Conservation (phyloP, 2,329 filamentous ascomycete genomes). For the Penicillium sp. region DNA sequence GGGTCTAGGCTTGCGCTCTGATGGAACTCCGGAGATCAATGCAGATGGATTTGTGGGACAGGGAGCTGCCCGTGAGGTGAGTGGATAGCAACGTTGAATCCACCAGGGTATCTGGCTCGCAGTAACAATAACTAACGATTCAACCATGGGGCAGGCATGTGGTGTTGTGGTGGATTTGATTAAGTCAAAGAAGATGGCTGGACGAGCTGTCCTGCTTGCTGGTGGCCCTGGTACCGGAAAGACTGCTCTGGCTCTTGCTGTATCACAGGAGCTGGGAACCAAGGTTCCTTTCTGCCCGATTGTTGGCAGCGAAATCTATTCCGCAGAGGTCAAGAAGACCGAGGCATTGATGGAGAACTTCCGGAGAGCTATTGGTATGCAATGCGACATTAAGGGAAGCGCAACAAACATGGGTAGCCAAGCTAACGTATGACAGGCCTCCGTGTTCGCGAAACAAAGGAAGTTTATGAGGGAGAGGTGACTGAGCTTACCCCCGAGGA, state of each 20-base stretch:
- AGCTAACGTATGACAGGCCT: slow-evolving; percentile 53
- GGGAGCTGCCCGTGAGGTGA: slow-evolving; percentile 79
- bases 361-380: slow-evolving; percentile 80
- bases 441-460: slow-evolving; percentile 96
- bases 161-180: slow-evolving; percentile 96
- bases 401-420: neutral
- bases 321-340: slow-evolving; percentile 98
- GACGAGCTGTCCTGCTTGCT: slow-evolving; percentile 86
- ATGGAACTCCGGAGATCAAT: slow-evolving; percentile 81
- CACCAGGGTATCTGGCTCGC: neutral
- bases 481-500: slow-evolving; percentile 97
- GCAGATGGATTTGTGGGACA: slow-evolving; percentile 89
- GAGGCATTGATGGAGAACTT: slow-evolving; percentile 99
- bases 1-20: slow-evolving; percentile 79
- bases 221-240: slow-evolving; percentile 96
- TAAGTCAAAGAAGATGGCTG: slow-evolving; percentile 95
- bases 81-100: slow-evolving; percentile 20
- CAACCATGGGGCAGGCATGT: slow-evolving; percentile 64
- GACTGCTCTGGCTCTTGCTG: slow-evolving; percentile 89
- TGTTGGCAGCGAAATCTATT: slow-evolving; percentile 97
- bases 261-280: slow-evolving; percentile 94
- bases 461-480: slow-evolving; percentile 98
- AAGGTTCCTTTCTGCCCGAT: slow-evolving; percentile 99
- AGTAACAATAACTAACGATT: slow-evolving; percentile 14
- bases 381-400: neutral